Conservation (phyloP, 2,329 filamentous ascomycete genomes). For the Blastomyces percursus region DNA sequence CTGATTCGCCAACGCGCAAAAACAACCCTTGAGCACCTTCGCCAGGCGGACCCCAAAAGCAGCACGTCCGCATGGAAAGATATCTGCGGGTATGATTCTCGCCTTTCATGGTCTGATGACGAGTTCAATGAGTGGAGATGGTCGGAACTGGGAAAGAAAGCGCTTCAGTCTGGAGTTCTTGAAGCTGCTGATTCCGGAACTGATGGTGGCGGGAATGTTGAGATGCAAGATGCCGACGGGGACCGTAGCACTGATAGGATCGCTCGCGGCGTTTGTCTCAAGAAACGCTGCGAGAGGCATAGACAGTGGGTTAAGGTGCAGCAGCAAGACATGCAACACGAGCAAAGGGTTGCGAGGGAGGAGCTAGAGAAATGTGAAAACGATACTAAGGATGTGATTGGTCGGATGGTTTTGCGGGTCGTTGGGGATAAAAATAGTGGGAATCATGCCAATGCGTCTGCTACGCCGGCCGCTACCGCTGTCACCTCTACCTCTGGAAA, state of each 20-base stretch:
- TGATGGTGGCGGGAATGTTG: slow-evolving; percentile 26
- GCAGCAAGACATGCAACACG: slow-evolving; percentile 36
- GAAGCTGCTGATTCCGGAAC: slow-evolving; percentile 18
- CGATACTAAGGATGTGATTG: slow-evolving; percentile 33
- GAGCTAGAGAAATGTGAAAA: slow-evolving; percentile 31
- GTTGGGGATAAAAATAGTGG: slow-evolving; percentile 27
- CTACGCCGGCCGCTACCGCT: background rate
- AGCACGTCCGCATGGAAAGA: slow-evolving; percentile 31
- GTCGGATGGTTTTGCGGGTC: slow-evolving; percentile 34
- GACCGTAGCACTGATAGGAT: slow-evolving; percentile 21
- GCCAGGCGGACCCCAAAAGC: slow-evolving; percentile 35
- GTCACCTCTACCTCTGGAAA: background rate
- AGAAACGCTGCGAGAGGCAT: slow-evolving; percentile 39
- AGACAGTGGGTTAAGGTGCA: slow-evolving; percentile 39
- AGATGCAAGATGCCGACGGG: slow-evolving; percentile 26
- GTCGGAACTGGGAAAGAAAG: slow-evolving; percentile 28
- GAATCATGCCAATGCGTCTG: slow-evolving; percentile 12
- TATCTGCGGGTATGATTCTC: slow-evolving; percentile 39
- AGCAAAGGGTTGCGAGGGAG: slow-evolving; percentile 30
- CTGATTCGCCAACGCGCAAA: slow-evolving; percentile 34
- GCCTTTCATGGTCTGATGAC: slow-evolving; percentile 39
- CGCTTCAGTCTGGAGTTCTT: slow-evolving; percentile 30
- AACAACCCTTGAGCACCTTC: slow-evolving; percentile 34
- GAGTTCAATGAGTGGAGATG: slow-evolving; percentile 39
- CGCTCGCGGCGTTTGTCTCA: slow-evolving; percentile 35